Conservation (phyloP, 768 basidiomycete genomes). For the Suillus luteus region DNA sequence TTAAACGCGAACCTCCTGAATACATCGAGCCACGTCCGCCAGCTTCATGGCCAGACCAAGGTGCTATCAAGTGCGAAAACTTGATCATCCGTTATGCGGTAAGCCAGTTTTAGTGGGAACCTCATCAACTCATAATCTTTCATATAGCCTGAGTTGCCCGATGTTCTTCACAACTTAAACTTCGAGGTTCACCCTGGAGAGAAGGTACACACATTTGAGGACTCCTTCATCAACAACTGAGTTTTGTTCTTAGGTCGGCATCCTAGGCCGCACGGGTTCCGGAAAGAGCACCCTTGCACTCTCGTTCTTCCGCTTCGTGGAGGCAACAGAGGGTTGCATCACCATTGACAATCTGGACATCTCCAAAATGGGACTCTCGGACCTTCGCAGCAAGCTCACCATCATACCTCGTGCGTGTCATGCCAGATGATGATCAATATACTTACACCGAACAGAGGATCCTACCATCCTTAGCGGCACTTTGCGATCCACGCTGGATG, state of each 20-base stretch:
- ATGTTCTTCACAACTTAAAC: slow-evolving; percentile 78
- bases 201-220: slow-evolving; percentile 48
- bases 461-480: slow-evolving; percentile 87
- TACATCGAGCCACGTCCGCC: slow-evolving; percentile 85
- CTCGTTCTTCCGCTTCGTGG: slow-evolving; percentile 90
- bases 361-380: slow-evolving; percentile 75
- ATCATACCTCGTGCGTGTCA: slow-evolving; percentile 66
- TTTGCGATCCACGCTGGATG: slow-evolving; percentile 77
- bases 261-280: slow-evolving; percentile 68
- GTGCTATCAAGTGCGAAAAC: slow-evolving; percentile 69
- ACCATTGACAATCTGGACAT: slow-evolving; percentile 80
- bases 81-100: slow-evolving; percentile 81
- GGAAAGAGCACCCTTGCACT: slow-evolving; percentile 84
- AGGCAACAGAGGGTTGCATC: slow-evolving; percentile 76
- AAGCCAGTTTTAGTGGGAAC: slow-evolving; percentile 30
- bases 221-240: background rate
- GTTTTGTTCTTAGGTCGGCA: slow-evolving; percentile 52
- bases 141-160: slow-evolving; percentile 76
- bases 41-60: slow-evolving; percentile 73
- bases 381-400: slow-evolving; percentile 75
- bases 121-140: background rate
- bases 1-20: slow-evolving; percentile 77
- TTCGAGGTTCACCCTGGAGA: slow-evolving; percentile 75
- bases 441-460: slow-evolving; percentile 58
- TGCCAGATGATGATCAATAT: background rate